phyloP scores from a whole-genome alignment of 257 asterid genomes.

The Plantago elongata region DNA sequence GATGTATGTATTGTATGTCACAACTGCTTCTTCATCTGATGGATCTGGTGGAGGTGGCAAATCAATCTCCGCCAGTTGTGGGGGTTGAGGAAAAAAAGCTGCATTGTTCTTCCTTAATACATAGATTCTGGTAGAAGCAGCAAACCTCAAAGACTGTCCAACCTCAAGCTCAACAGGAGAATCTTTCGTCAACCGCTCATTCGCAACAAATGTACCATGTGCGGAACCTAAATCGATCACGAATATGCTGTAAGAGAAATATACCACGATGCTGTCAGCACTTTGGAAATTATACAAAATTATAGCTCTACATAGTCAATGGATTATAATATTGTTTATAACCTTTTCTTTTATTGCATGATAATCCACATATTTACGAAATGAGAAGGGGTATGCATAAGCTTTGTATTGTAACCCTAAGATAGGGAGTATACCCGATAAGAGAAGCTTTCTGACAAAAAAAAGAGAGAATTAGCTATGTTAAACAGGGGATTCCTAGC shows the following conservation, averaged over 20 bases:
- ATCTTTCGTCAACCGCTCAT: constrained; percentile 79
- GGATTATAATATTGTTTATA: no score
- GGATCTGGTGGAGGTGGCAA: constrained; percentile 86
- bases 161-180: constrained; percentile 85
- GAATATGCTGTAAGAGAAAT: constrained; percentile 62
- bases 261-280: constrained; percentile 11
- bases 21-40: constrained; percentile 81
- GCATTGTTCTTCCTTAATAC: constrained; percentile 70
- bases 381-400: no score
- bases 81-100: constrained; percentile 73
- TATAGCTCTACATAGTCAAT: not conserved
- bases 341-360: no score
- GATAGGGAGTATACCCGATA: no score
- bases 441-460: no score
- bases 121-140: constrained; percentile 90
- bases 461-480: no score
- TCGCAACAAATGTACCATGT: constrained; percentile 97
- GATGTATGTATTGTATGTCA: constrained; percentile 78
- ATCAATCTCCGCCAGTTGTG: constrained; percentile 52
- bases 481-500: no score
- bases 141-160: constrained; percentile 87
- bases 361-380: no score
- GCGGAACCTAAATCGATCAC: constrained; percentile 96
- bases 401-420: no score
- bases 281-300: constrained; percentile 7